Conservation (phyloP, 2,329 filamentous ascomycete genomes). For the Diatrype stigma region DNA sequence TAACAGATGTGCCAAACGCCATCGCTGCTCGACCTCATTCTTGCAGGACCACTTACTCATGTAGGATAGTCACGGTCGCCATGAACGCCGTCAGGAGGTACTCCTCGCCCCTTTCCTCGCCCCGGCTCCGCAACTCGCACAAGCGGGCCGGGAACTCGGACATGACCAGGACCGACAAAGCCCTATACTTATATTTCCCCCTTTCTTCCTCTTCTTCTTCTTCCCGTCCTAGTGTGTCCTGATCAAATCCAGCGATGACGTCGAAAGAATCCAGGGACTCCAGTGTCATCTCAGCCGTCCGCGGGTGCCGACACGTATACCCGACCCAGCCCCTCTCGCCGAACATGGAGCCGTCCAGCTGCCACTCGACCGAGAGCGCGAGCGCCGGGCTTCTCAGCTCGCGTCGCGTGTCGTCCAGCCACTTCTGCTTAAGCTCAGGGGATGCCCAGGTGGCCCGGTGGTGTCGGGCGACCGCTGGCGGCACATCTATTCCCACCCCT, state of each 20-base stretch:
- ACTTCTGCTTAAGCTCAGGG: conserved; percentile 11
- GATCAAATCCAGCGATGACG: conserved; percentile 21
- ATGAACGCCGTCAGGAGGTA: conserved; percentile 32
- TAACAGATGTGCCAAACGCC: too few relatives aligned
- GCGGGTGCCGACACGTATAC: conserved; percentile 29
- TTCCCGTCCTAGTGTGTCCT: too few relatives aligned
- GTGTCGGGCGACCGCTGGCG: conserved; percentile 22
- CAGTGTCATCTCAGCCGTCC: conserved; percentile 11
- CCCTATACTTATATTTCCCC: conserved; percentile 9
- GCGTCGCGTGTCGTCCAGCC: conserved; percentile 15
- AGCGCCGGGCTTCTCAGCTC: conserved; percentile 13
- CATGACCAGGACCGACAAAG: conserved; percentile 25
- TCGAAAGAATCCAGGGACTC: conserved; percentile 21
- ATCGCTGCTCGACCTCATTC: not conserved
- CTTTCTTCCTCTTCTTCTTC: too few relatives aligned
- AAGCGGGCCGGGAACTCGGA: conserved; percentile 25
- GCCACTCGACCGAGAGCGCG: conserved; percentile 24
- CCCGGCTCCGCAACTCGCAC: conserved; percentile 19
- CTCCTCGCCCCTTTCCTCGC: conserved; percentile 22
- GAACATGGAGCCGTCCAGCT: conserved; percentile 28
- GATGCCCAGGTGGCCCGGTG: conserved; percentile 20
- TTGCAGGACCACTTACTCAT: conserved; percentile 24
- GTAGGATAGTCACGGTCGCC: conserved; percentile 27
- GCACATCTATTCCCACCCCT: not conserved
- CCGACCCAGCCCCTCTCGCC: conserved; percentile 26